These are phyloP conservation scores for Zymoseptoria passerinii DNA, from an alignment of 2,329 filamentous ascomycete species.

Conservation along the genomic window DNA sequence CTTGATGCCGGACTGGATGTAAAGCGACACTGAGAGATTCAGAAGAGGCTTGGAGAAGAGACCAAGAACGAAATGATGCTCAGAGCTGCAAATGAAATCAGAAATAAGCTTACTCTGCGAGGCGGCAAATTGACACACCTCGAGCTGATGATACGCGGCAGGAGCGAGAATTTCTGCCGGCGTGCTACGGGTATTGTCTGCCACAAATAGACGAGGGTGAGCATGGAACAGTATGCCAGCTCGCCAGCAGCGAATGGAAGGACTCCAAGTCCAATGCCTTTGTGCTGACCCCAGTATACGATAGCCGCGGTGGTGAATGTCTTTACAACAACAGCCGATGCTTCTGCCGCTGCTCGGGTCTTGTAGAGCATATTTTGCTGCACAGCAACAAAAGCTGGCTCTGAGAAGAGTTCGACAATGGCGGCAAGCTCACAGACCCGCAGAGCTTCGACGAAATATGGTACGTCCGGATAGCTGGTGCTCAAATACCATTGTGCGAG, in stretches of 20 bases:
- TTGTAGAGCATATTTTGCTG: conserved; percentile 75
- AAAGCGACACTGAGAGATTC: conserved; percentile 69
- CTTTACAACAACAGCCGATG: conserved; percentile 67
- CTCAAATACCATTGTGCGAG: conserved; percentile 62
- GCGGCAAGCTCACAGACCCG: conserved; percentile 49
- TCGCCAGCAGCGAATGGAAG: conserved; percentile 87
- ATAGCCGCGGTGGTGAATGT: conserved; percentile 66
- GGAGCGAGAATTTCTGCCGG: conserved; percentile 59
- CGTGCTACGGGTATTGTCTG: conserved; percentile 51
- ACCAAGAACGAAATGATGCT: conserved; percentile 43
- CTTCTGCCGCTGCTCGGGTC: conserved; percentile 73
- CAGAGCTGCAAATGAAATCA: conserved; percentile 22
- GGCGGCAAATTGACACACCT: conserved; percentile 31
- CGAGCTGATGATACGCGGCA: conserved; percentile 39
- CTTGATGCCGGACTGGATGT: conserved; percentile 81
- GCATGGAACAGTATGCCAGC: conserved; percentile 59
- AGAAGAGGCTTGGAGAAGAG: conserved; percentile 65
- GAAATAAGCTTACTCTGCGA: conserved; percentile 18
- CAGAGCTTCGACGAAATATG: conserved; percentile 54
- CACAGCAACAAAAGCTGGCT: conserved; percentile 82
- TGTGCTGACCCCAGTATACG: conserved; percentile 55
- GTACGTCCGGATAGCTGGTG: conserved; percentile 45
- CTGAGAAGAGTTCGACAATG: conserved; percentile 68
- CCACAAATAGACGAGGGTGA: conserved; percentile 63
- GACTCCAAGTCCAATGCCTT: conserved; percentile 55